A percentile compares a stretch with the other conserved stretches of the same genome.
phyloP scores from a whole-genome alignment of 176 grass and related monocot species.

The Musa troglodytarum region DNA sequence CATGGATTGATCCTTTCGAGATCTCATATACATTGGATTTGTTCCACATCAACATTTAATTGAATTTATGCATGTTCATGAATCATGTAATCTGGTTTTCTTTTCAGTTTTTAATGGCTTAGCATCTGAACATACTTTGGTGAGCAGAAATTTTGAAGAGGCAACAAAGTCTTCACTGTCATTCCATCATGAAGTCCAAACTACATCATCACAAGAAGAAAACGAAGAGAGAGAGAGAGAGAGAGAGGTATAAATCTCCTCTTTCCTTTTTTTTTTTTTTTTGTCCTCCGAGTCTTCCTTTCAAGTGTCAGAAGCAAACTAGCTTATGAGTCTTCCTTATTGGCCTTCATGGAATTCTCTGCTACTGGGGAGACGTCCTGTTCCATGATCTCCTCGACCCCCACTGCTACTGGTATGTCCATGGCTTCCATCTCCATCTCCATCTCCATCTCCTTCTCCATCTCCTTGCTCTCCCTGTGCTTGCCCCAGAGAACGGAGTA shows the following conservation, averaged over 20 bases:
- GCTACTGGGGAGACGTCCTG: conserved; percentile 35
- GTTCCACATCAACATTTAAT: no score
- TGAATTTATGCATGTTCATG: no score
- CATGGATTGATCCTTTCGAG: no score
- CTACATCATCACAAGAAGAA: conserved; percentile 8
- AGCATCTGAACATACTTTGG: background rate
- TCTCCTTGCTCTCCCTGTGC: conserved; percentile 70
- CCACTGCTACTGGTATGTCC: conserved; percentile 47
- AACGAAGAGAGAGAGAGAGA: background rate
- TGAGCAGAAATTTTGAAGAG: background rate
- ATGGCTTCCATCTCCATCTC: conserved; percentile 49
- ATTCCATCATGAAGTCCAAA: background rate
- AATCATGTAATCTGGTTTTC: no score
- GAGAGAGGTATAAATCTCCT: background rate
- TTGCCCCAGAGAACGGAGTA: conserved; percentile 95
- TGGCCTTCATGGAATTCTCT: conserved; percentile 40
- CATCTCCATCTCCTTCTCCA: conserved; percentile 59
- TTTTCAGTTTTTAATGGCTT: no score
- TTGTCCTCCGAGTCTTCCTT: background rate
- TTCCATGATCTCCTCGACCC: conserved; percentile 54
- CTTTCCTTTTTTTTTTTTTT: conserved; percentile 18
- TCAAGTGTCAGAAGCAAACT: background rate
- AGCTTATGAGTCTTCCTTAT: conserved; percentile 25
- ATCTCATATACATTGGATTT: no score
- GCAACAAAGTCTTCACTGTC: background rate